Percentiles rank a stretch among this genome's conserved stretches.
Evolutionary conservation across 2,329 filamentous ascomycete genomes (phyloP).

Genomic region (Plenodomus biglobosus): DNA sequence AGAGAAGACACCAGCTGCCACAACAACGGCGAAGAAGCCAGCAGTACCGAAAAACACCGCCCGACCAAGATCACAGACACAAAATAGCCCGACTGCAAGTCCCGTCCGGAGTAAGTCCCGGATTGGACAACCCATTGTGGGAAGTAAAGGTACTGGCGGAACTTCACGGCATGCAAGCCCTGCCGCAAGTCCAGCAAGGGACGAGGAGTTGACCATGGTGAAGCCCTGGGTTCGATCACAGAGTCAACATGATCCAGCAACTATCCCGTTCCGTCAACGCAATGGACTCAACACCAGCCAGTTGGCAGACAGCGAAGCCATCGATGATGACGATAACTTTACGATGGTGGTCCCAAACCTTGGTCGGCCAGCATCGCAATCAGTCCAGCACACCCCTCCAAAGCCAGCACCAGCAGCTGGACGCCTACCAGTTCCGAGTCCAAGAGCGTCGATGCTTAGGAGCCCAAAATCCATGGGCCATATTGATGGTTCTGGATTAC

Average conservation of each 20-base stretch:
- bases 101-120: constrained; percentile 43
- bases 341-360: constrained; percentile 54
- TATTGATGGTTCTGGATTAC: constrained; percentile 14
- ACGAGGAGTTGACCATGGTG: constrained; percentile 53
- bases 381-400: constrained; percentile 36
- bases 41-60: constrained; percentile 32
- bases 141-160: constrained; percentile 35
- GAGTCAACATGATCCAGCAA: constrained; percentile 33
- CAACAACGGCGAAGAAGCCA: constrained; percentile 40
- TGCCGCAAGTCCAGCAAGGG: constrained; percentile 40
- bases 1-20: constrained; percentile 47
- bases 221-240: constrained; percentile 47
- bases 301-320: constrained; percentile 43
- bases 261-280: constrained; percentile 40
- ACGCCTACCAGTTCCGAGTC: constrained; percentile 32
- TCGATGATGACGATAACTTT: constrained; percentile 52
- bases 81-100: constrained; percentile 40
- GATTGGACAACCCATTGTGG: constrained; percentile 28
- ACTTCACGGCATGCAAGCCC: constrained; percentile 38
- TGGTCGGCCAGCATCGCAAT: constrained; percentile 31
- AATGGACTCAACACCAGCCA: constrained; percentile 44
- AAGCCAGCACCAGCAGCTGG: constrained; percentile 29
- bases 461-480: constrained; percentile 37
- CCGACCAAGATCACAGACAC: constrained; percentile 38
- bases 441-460: constrained; percentile 27